phyloP scores from a whole-genome alignment of 495 filamentous ascomycete genomes.

The Penicillium cinerascens region DNA sequence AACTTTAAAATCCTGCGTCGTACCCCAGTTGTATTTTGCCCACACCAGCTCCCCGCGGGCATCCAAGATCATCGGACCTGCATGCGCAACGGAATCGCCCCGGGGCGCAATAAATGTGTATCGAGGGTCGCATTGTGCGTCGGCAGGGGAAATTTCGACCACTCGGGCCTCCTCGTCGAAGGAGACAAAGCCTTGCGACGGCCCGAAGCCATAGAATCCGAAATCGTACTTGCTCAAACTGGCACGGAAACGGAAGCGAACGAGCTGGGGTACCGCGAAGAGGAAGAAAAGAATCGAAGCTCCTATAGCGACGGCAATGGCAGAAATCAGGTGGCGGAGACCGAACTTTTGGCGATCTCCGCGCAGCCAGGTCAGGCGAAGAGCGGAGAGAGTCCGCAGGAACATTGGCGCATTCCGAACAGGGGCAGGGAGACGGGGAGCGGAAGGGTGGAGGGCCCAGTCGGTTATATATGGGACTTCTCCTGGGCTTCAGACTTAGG shows the following conservation, averaged over 20 bases:
- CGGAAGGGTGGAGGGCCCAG: background rate
- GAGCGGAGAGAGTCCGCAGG: slow-evolving; percentile 15
- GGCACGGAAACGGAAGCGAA: slow-evolving; percentile 28
- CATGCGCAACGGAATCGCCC: slow-evolving; percentile 38
- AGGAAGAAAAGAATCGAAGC: slow-evolving; percentile 19
- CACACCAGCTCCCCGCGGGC: slow-evolving; percentile 43
- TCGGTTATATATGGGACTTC: background rate
- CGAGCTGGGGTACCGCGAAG: slow-evolving; percentile 29
- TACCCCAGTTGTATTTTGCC: slow-evolving; percentile 36
- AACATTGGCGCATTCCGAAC: slow-evolving; percentile 31
- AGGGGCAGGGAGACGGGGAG: background rate
- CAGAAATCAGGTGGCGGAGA: slow-evolving; percentile 11
- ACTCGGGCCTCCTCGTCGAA: slow-evolving; percentile 33
- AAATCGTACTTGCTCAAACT: slow-evolving; percentile 36
- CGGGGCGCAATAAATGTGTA: slow-evolving; percentile 46
- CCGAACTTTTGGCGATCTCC: slow-evolving; percentile 1
- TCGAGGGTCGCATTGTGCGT: slow-evolving; percentile 36
- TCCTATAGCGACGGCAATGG: slow-evolving; percentile 9
- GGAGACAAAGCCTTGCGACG: slow-evolving; percentile 29
- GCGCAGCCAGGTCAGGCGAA: slow-evolving; percentile 21
- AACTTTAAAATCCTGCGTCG: slow-evolving; percentile 46
- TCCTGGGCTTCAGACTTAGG: too few relatives aligned
- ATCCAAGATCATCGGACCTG: slow-evolving; percentile 48
- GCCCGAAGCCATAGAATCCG: slow-evolving; percentile 35
- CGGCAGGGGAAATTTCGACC: slow-evolving; percentile 28